Evolutionary conservation across 257 asterid species (phyloP).

Genomic region (Solanum virginianum): DNA sequence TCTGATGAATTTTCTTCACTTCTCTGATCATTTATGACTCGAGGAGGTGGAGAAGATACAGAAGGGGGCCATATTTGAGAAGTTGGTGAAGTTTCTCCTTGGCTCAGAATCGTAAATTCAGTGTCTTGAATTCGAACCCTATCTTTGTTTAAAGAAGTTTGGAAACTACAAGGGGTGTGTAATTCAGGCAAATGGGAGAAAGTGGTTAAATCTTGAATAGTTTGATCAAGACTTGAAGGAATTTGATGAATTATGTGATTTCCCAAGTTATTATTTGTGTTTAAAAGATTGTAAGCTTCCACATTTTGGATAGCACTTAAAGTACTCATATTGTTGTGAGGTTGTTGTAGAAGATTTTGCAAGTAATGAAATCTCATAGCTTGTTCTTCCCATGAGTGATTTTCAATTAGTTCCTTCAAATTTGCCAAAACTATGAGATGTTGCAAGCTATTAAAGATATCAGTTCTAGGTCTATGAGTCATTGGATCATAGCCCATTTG

Average conservation of each 20-base stretch:
- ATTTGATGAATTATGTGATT: background rate
- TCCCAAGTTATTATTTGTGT: constrained; percentile 6
- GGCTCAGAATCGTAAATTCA: background rate
- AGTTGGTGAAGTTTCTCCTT: constrained; percentile 13
- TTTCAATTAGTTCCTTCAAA: constrained; percentile 33
- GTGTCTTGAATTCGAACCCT: background rate
- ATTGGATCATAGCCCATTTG: constrained; percentile 61
- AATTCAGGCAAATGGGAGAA: constrained; percentile 42
- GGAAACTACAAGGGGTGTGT: constrained; percentile 15
- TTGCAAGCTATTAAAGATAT: constrained; percentile 37
- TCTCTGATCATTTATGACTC: background rate
- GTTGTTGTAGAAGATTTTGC: constrained; percentile 19
- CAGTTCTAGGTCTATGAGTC: constrained; percentile 55
- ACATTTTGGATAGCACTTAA: constrained; percentile 4
- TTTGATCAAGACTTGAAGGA: background rate
- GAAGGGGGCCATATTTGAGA: constrained; percentile 10
- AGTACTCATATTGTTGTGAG: background rate
- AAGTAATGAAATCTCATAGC: constrained; percentile 34
- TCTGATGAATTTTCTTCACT: background rate
- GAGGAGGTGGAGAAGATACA: constrained; percentile 2
- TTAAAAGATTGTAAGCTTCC: constrained; percentile 5
- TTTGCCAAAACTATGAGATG: constrained; percentile 46
- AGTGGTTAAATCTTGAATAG: constrained; percentile 10
- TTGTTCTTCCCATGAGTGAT: constrained; percentile 40
- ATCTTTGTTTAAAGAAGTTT: background rate